A percentile compares a stretch with the other conserved stretches of the same genome.
These are phyloP conservation scores for Russula olivacea DNA, from an alignment of 768 basidiomycete species.

Conservation along the genomic window DNA sequence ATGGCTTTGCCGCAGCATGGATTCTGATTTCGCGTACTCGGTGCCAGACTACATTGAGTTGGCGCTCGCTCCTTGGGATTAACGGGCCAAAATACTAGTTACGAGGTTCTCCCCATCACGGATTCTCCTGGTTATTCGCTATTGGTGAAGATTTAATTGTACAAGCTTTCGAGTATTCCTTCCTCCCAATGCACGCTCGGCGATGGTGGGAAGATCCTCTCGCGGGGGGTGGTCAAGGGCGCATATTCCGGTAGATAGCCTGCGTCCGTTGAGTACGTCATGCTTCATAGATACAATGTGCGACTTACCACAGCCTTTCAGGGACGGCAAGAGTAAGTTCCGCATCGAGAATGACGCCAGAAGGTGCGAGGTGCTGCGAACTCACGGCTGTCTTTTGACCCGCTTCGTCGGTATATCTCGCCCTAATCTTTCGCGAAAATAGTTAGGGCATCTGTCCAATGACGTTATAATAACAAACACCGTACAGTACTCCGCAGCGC, in stretches of 20 bases:
- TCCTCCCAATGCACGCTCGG: constrained; percentile 43
- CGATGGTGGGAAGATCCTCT: constrained; percentile 49
- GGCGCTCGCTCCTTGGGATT: too few species aligned
- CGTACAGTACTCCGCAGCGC: constrained; percentile 70
- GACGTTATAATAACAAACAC: constrained; percentile 12
- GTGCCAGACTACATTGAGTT: too few species aligned
- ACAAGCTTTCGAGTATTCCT: too few species aligned
- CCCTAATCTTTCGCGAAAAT: constrained; percentile 42
- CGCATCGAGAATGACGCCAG: constrained; percentile 72
- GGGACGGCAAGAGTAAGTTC: constrained; percentile 69
- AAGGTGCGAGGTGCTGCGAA: constrained; percentile 55
- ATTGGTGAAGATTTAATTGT: too few species aligned
- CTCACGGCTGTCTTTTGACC: constrained; percentile 58
- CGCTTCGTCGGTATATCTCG: constrained; percentile 65
- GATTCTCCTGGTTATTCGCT: too few species aligned
- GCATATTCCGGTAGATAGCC: constrained; percentile 75
- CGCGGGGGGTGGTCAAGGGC: constrained; percentile 71
- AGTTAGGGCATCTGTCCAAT: neutral
- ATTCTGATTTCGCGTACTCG: too few species aligned
- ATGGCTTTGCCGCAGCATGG: constrained; percentile 20
- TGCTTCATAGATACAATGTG: constrained; percentile 14
- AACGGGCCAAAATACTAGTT: too few species aligned
- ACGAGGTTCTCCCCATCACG: too few species aligned
- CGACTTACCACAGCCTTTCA: constrained; percentile 59
- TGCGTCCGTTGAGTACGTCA: constrained; percentile 27